Conservation (phyloP, 2,329 filamentous ascomycete species). For the Diaporthe sp. region DNA sequence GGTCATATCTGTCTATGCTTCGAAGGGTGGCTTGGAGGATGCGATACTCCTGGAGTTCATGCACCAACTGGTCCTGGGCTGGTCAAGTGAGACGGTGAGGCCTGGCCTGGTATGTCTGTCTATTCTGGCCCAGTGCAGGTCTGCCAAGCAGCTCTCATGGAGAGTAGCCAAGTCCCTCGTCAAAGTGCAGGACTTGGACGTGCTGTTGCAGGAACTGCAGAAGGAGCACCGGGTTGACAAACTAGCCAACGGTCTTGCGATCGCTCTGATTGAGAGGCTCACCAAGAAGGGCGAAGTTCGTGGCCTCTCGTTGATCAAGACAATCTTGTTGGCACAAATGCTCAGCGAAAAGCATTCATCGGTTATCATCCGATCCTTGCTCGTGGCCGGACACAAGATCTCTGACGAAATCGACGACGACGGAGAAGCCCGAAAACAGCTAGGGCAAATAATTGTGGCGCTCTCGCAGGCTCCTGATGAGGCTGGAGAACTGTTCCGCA, state of each 20-base stretch:
- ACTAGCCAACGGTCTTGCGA: conserved; percentile 78
- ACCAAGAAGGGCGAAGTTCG: conserved; percentile 70
- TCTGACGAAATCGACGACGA: conserved; percentile 68
- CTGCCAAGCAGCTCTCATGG: conserved; percentile 76
- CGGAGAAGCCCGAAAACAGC: conserved; percentile 70
- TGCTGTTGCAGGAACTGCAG: conserved; percentile 72
- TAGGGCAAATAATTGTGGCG: conserved; percentile 76
- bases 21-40: conserved; percentile 85
- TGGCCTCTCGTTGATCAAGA: conserved; percentile 71
- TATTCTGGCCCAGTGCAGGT: conserved; percentile 85
- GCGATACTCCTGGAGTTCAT: conserved; percentile 87
- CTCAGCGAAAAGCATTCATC: conserved; percentile 74
- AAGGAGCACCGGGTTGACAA: conserved; percentile 78
- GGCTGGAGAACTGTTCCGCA: conserved; percentile 74
- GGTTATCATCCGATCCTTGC: conserved; percentile 76
- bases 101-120: conserved; percentile 85
- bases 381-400: conserved; percentile 72
- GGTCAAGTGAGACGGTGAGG: conserved; percentile 79
- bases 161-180: conserved; percentile 79
- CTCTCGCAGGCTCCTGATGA: conserved; percentile 73
- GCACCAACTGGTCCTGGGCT: conserved; percentile 86
- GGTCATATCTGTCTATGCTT: conserved; percentile 87
- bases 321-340: conserved; percentile 71
- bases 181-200: conserved; percentile 72
- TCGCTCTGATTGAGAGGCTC: conserved; percentile 74